Percentiles rank a stretch among this genome's conserved stretches.
These are phyloP conservation scores for Neodidymelliopsis sp. DNA, from an alignment of 2,329 filamentous ascomycete species.

Conservation along the genomic window DNA sequence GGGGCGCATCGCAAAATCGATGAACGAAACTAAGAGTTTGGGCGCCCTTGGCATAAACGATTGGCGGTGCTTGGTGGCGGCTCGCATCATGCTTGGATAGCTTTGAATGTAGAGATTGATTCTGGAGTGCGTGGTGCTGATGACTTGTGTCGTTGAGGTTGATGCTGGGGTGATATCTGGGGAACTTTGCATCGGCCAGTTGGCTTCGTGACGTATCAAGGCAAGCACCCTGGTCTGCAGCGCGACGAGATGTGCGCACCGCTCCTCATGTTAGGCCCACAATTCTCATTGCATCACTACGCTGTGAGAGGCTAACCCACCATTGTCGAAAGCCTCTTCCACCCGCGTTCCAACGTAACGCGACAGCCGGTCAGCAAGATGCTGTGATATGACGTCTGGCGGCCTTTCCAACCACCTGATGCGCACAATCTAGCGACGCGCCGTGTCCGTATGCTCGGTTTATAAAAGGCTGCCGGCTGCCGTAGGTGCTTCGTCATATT, in stretches of 20 bases:
- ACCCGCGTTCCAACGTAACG: slow-evolving; percentile 5
- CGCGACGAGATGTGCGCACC: background rate
- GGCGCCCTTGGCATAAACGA: slow-evolving; percentile 16
- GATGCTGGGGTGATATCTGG: background rate
- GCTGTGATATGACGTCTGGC: slow-evolving; percentile 16
- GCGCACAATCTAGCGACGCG: slow-evolving; percentile 1
- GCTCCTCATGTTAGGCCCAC: slow-evolving; percentile 8
- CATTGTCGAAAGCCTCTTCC: slow-evolving; percentile 1
- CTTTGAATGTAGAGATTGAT: background rate
- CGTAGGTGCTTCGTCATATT: background rate
- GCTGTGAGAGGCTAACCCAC: slow-evolving; percentile 10
- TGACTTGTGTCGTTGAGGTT: background rate
- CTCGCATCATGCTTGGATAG: slow-evolving; percentile 2
- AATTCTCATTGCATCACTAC: slow-evolving; percentile 13
- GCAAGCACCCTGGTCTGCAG: background rate
- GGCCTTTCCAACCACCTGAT: slow-evolving; percentile 5
- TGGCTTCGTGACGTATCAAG: slow-evolving; percentile 3
- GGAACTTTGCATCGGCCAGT: background rate
- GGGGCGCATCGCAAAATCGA: slow-evolving; percentile 1
- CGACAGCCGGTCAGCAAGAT: slow-evolving; percentile 9
- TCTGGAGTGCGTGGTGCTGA: slow-evolving; percentile 6
- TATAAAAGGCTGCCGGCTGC: slow-evolving; percentile 11
- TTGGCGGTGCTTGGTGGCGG: slow-evolving; percentile 14
- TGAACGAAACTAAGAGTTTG: slow-evolving; percentile 11
- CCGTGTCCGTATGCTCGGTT: slow-evolving; percentile 1